Base-by-base conservation (phyloP, 768 basidiomycete species). In the Kwoniella shandongensis region DNA sequence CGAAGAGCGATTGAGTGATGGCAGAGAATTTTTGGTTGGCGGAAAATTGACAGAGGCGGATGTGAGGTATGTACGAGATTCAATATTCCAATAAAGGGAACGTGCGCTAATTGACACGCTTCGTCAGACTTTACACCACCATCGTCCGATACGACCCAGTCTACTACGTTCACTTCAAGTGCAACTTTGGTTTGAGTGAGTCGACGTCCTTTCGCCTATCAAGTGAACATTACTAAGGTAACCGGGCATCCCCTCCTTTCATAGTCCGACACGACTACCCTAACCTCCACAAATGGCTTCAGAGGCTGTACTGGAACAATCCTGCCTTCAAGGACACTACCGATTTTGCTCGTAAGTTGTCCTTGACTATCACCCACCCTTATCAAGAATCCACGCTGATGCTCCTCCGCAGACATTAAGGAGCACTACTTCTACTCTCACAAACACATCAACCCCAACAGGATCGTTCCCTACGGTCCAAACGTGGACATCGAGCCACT, bases 121-220 rank as follows among this genome's bases (percentile, higher is more conserved):
- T 10, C 36, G 36, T n/a, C 49, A 84, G 94, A 49, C 85, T 98
- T 39, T 98, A 83, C 79, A 91, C 94, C n/a, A 96, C 94, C 1
- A 86, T 92, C 57, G 87, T 92, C 61, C 64, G 88, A 66, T 52
- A 53, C 51, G 75, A 76, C 47, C 73, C 73, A 1, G 93, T 88
- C 15, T 97, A 98, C 76, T 82, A 87, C 44, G 84, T 86, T 0
- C 89, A 91, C 74, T 98, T 98, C 83, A 97, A 97, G 65, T 93
- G 91, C 79, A 92, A 94, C 80, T 74, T 90, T 62, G 85, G 86
- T 27, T 85, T 62, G 39, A 77, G 75, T 76, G 49, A 59, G 72
- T 74, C 8, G n/a, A 8, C 6, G n/a, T 32, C 18, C 15, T 22
- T 13, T 45, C 23, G 44, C 12, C 20, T 18, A 26, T 15, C 26